Base-by-base conservation (phyloP, 495 filamentous ascomycete genomes). In the Penicillium macrosclerotiorum region DNA sequence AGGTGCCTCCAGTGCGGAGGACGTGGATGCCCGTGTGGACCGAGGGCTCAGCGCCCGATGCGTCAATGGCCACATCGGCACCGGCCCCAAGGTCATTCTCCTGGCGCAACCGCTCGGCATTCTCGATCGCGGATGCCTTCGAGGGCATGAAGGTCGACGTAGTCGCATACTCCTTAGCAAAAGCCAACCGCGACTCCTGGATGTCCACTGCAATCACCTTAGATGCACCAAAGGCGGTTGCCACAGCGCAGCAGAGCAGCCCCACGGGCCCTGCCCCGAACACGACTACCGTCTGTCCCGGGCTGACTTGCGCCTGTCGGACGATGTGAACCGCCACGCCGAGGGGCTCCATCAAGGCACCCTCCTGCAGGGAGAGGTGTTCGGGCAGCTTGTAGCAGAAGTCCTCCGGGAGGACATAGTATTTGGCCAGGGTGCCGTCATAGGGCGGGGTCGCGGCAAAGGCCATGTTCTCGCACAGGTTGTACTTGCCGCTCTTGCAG, bases 181-280 rank as follows among this genome's bases (percentile, higher is more conserved):
- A 81, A 9, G 76, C 67, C 26, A 81, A 47, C 36, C 79, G 65
- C n/a, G 49, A 20, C 24, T 69, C 52, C 26, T 74, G 72, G 29
- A 82, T 77, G 60, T 84, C 80, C 13, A 81, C 75, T 0, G 65
- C 68, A 13, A 84, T 72, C 8, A 79, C 67, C 47, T 72, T 72
- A 5, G 59, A 67, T 0, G 78, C 79, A 0, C 77, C 78, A 27
- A 74, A 75, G 0, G 69, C 69, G 37, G 69, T 80, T 3, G 76
- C 71, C 16, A 81, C 77, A 4, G 74, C 72, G 29, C 71, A 68
- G 55, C 76, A 81, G 18, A 82, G 52, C 13, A 79, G 53, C 1
- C 80, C 79, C 8, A 82, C 73, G 6, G 79, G 75, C 0, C 75
- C 77, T 19, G 72, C 75, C 7, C 78, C 78, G 25, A 79, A 78